Percentiles rank a stretch among this genome's conserved stretches.
phyloP scores from a whole-genome alignment of 1,284 basidiomycete species.

The Ustilago nuda region DNA sequence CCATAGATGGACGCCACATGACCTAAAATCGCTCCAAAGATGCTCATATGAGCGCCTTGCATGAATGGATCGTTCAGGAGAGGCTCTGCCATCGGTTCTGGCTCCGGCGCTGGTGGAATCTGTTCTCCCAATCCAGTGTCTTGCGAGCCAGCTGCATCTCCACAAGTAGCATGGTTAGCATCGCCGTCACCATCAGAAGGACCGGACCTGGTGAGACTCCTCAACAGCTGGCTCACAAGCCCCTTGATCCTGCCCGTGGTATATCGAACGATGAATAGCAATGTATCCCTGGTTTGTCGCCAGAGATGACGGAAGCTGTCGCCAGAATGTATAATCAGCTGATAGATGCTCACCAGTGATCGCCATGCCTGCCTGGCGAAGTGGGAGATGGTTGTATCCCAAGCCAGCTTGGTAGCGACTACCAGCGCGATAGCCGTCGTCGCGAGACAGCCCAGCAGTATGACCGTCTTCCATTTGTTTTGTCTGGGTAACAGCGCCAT shows the following conservation, averaged over 20 bases:
- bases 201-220: conserved; percentile 12
- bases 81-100: conserved; percentile 21
- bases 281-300: conserved; percentile 26
- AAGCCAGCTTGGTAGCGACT: conserved; percentile 30
- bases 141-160: conserved; percentile 4
- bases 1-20: conserved; percentile 46
- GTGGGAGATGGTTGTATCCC: conserved; percentile 38
- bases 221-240: neutral
- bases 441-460: conserved; percentile 35
- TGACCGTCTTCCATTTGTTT: conserved; percentile 23
- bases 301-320: conserved; percentile 27
- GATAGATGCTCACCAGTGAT: conserved; percentile 33
- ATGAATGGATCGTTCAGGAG: conserved; percentile 37
- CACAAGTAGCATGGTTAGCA: neutral
- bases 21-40: conserved; percentile 44
- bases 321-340: conserved; percentile 30
- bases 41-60: conserved; percentile 20
- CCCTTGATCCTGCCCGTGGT: conserved; percentile 14
- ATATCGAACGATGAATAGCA: conserved; percentile 30
- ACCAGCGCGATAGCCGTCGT: conserved; percentile 22
- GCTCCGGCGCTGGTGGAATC: neutral
- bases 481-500: conserved; percentile 35
- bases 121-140: conserved; percentile 1
- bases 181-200: conserved; percentile 10
- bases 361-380: conserved; percentile 39